Percentiles rank a stretch among this genome's conserved stretches.
Conservation (phyloP, 352 stramenopile genomes). For the Globisporangium acanthophoron region DNA sequence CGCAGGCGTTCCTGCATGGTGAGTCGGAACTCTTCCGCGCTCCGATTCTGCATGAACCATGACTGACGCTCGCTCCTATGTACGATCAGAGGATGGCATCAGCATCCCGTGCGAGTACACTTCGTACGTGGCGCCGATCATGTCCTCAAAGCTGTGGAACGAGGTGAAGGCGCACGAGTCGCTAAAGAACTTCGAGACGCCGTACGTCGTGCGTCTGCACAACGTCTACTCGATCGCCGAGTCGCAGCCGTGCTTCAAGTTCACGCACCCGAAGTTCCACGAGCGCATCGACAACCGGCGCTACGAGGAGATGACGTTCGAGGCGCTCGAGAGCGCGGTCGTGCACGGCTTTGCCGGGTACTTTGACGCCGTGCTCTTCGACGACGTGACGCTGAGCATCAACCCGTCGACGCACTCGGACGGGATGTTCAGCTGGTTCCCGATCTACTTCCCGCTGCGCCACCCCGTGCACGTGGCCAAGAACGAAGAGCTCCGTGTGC, state of each 20-base stretch:
- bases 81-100: constrained; percentile 59
- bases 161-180: constrained; percentile 77
- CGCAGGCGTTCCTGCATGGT: constrained; percentile 90
- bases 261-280: constrained; percentile 88
- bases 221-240: constrained; percentile 86
- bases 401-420: constrained; percentile 92
- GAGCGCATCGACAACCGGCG: constrained; percentile 84
- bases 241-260: constrained; percentile 91
- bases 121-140: constrained; percentile 93
- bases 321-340: constrained; percentile 42
- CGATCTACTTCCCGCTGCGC: constrained; percentile 96
- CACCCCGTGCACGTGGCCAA: constrained; percentile 83
- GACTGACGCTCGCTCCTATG: background rate
- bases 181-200: constrained; percentile 91
- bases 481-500: constrained; percentile 76
- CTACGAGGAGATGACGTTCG: constrained; percentile 48
- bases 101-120: constrained; percentile 92
- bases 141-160: constrained; percentile 92
- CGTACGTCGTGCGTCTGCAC: constrained; percentile 96
- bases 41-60: background rate
- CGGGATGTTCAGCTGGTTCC: constrained; percentile 99
- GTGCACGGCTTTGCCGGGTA: constrained; percentile 96
- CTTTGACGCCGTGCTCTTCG: constrained; percentile 95
- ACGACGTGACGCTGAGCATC: constrained; percentile 93
- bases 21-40: constrained; percentile 2